These are phyloP conservation scores for Pyrenochaeta sp. DNA, from an alignment of 2,329 filamentous ascomycete genomes.

Conservation along the genomic window DNA sequence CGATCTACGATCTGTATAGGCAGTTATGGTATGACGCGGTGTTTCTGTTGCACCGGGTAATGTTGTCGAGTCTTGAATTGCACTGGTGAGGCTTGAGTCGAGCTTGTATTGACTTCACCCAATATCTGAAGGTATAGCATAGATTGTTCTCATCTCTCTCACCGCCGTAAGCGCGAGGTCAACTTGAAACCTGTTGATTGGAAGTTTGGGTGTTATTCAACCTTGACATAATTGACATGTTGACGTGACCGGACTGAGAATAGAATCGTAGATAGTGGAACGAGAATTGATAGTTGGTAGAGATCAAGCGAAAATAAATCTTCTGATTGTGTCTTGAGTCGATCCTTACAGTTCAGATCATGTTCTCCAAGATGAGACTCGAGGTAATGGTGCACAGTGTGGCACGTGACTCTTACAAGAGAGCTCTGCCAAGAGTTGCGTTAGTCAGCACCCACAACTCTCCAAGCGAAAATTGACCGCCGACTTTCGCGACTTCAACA, in stretches of 20 bases:
- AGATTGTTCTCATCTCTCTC: background rate
- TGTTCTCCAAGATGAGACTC: too few species aligned
- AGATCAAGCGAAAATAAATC: too few species aligned
- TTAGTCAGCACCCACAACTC: conserved; percentile 1
- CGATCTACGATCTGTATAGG: conserved; percentile 4
- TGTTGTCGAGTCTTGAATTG: background rate
- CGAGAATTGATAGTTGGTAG: too few species aligned
- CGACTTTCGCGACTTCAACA: conserved; percentile 2
- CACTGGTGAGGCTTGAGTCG: background rate
- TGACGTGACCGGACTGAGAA: too few species aligned
- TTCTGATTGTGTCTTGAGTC: too few species aligned
- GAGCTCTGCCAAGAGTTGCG: conserved; percentile 1
- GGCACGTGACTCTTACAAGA: background rate
- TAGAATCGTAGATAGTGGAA: too few species aligned
- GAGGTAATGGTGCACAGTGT: background rate
- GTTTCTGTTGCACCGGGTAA: conserved; percentile 1
- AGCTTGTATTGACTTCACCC: background rate
- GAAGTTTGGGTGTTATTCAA: too few species aligned
- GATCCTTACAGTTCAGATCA: too few species aligned
- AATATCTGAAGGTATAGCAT: conserved; percentile 4
- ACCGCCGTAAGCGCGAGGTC: background rate
- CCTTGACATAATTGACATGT: too few species aligned
- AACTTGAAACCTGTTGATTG: too few species aligned
- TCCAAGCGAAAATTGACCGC: background rate
- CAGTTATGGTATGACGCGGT: background rate